These are phyloP conservation scores for Gossypium laxum DNA, from an alignment of 441 rosid genomes.

Conservation along the genomic window DNA sequence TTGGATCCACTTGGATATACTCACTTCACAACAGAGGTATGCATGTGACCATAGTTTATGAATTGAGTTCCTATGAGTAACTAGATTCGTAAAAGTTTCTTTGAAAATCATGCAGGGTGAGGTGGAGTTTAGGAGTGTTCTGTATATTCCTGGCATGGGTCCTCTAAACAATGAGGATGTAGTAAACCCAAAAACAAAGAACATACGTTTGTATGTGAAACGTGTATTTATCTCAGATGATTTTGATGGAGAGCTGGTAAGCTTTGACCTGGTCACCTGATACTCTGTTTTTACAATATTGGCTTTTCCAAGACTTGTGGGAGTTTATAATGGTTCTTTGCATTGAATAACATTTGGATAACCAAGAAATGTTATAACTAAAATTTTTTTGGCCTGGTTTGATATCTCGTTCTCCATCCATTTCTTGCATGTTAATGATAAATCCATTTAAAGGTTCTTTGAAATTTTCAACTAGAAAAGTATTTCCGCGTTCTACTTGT, in stretches of 20 bases:
- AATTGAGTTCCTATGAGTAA: neutral
- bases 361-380: neutral
- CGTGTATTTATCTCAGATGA: slow-evolving; percentile 97
- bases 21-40: slow-evolving; percentile 91
- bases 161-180: slow-evolving; percentile 89
- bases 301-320: neutral
- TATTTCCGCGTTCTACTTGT: neutral
- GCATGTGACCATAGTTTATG: neutral
- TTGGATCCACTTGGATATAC: slow-evolving; percentile 75
- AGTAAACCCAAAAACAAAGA: slow-evolving; percentile 76
- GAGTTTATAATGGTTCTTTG: neutral
- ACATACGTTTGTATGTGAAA: slow-evolving; percentile 79
- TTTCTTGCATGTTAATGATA: neutral
- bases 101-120: slow-evolving; percentile 54
- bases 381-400: neutral
- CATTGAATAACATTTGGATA: neutral
- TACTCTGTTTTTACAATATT: slow-evolving; percentile 3
- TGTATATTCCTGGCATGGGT: slow-evolving; percentile 93
- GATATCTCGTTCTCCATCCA: neutral
- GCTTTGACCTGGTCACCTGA: slow-evolving; percentile 18
- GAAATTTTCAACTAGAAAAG: neutral
- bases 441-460: neutral
- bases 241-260: slow-evolving; percentile 96
- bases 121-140: slow-evolving; percentile 90
- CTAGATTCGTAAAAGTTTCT: slow-evolving; percentile 8